Base-by-base conservation (phyloP, 1,284 basidiomycete genomes). In the Gomphus bonarii region DNA sequence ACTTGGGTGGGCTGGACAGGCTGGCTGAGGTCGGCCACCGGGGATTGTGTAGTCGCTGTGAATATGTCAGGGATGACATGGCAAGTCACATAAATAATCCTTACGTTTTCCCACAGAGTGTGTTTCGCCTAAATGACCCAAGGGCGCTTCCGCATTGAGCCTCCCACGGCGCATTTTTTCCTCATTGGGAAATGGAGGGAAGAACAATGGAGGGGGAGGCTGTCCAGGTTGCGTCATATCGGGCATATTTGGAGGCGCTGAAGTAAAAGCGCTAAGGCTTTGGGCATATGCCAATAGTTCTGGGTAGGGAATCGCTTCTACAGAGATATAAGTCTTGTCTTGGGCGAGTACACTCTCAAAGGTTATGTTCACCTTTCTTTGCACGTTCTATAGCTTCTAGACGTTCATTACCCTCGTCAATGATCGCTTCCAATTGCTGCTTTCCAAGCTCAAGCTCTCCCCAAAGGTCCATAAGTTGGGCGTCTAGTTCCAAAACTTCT, bases 111-210 rank as follows among this genome's bases (percentile, higher is more conserved):
- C 86, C 58, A 90, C 84, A 22, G 82, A 80, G 66, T 88, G 85
- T 3, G 82, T 87, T 70, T 91, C 88, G 33, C 88, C 88, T 42
- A 86, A 73, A 38, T 79, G 66, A 3, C 85, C 88, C 54, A 91
- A 74, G 1, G 88, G 85, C 22, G 81, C 84, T 66, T 90, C 85
- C 25, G 81, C 79, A 65, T 86, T 88, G 68, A 91, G 78, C 58
- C 78, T 78, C 0, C 88, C 88, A 38, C 80, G 75, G 44, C 87
- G 81, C 87, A 91, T 89, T 69, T 88, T 89, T 67, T 88, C 88
- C 72, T 90, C 88, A 65, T 88, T 89, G 1, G 88, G 88, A 67
- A 90, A 91, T 10, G 88, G 88, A 22, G 88, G 88, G 71, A 88
- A 88, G 75, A 91, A 89, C 42, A 87, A 65, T 7, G 84, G 84